These are phyloP conservation scores for Cordia subcordata DNA, from an alignment of 257 asterid genomes.

Conservation along the genomic window DNA sequence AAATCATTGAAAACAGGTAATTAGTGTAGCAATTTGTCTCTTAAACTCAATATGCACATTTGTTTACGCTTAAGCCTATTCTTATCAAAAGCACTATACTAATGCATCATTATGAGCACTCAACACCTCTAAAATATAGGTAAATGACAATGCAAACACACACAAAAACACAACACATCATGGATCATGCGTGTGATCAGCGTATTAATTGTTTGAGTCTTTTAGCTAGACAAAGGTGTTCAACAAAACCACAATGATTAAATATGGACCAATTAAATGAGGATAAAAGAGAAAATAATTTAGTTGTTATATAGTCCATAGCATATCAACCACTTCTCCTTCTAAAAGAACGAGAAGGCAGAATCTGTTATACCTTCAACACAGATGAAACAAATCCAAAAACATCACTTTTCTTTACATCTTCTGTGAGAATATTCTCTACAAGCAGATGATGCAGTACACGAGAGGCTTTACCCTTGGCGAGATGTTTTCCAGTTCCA, in stretches of 20 bases:
- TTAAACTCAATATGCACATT: too few relatives aligned
- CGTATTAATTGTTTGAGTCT: too few relatives aligned
- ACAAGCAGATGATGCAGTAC: slow-evolving; percentile 80
- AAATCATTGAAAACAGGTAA: too few relatives aligned
- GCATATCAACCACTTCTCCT: neutral
- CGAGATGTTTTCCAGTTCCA: slow-evolving; percentile 92
- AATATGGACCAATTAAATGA: neutral
- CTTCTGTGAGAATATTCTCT: slow-evolving; percentile 84
- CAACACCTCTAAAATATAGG: too few relatives aligned
- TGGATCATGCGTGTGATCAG: too few relatives aligned
- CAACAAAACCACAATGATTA: slow-evolving; percentile 15
- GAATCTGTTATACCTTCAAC: slow-evolving; percentile 50
- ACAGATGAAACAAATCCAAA: slow-evolving; percentile 87
- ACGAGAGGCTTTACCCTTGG: slow-evolving; percentile 89
- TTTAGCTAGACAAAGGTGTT: slow-evolving; percentile 59
- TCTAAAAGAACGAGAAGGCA: slow-evolving; percentile 2
- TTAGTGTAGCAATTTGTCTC: too few relatives aligned
- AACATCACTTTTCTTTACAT: slow-evolving; percentile 73
- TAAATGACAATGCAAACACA: too few relatives aligned
- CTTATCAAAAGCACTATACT: too few relatives aligned
- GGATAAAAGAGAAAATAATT: slow-evolving; percentile 6
- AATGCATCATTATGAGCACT: too few relatives aligned
- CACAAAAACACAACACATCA: too few relatives aligned
- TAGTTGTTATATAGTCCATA: slow-evolving; percentile 2
- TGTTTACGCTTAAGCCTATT: too few relatives aligned